These are phyloP conservation scores for Lagerstroemia speciosa DNA, from an alignment of 345 rosid genomes.

Conservation along the genomic window DNA sequence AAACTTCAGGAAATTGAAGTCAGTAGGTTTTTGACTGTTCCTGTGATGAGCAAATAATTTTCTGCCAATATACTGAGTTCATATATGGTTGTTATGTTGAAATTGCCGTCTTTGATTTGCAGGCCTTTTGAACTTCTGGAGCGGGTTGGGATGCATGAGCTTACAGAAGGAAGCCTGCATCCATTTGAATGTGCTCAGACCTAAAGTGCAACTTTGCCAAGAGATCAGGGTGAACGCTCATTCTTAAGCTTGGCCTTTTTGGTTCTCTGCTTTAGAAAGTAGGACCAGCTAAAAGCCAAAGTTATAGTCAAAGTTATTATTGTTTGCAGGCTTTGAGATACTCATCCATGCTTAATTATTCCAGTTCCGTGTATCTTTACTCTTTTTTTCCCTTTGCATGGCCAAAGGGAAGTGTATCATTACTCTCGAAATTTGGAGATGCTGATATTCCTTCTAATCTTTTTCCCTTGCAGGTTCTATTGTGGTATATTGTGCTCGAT, in stretches of 20 bases:
- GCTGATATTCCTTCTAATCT: neutral
- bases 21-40: neutral
- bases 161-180: constrained; percentile 16
- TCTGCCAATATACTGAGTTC: neutral
- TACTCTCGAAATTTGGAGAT: neutral
- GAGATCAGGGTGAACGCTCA: neutral
- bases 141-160: constrained; percentile 19
- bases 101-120: neutral
- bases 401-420: too few relatives aligned
- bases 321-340: neutral
- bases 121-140: constrained; percentile 21
- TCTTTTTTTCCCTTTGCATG: too few relatives aligned
- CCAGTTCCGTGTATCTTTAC: neutral
- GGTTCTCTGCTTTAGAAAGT: neutral
- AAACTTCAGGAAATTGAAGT: neutral
- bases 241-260: neutral
- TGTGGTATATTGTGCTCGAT: neutral
- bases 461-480: neutral
- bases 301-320: neutral
- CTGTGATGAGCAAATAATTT: neutral
- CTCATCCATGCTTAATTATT: neutral
- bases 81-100: neutral
- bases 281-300: neutral
- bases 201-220: neutral
- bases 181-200: constrained; percentile 21